phyloP scores from a whole-genome alignment of 805 yeast genomes.

The Metschnikowia cubensis region DNA sequence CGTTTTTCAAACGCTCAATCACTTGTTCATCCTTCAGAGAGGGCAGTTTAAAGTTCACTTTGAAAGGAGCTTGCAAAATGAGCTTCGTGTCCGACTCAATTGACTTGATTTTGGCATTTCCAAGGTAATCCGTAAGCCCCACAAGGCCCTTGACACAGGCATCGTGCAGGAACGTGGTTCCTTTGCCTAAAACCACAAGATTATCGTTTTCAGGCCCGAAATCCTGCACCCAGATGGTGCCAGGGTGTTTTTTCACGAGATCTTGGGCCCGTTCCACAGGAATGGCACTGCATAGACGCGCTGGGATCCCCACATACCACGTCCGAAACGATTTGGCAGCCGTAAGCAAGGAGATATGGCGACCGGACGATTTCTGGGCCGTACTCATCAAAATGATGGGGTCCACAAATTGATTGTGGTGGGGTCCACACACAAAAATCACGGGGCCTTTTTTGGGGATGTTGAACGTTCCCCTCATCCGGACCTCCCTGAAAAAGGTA shows the following conservation, averaged over 20 bases:
- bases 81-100: constrained; percentile 31
- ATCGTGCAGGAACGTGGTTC: constrained; percentile 31
- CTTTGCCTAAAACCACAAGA: constrained; percentile 27
- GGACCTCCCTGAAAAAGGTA: constrained; percentile 40
- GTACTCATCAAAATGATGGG: constrained; percentile 36
- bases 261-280: constrained; percentile 45
- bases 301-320: constrained; percentile 29
- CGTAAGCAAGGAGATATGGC: constrained; percentile 34
- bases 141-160: constrained; percentile 34
- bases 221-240: constrained; percentile 25
- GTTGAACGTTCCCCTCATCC: constrained; percentile 35
- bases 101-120: constrained; percentile 29
- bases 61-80: constrained; percentile 24
- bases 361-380: constrained; percentile 27
- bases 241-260: constrained; percentile 26
- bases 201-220: constrained; percentile 17
- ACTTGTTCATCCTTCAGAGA: constrained; percentile 14
- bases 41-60: constrained; percentile 12
- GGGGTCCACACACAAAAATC: constrained; percentile 42
- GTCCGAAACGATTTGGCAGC: constrained; percentile 36
- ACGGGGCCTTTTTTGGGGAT: constrained; percentile 37
- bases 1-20: constrained; percentile 19
- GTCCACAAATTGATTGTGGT: constrained; percentile 42
- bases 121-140: constrained; percentile 35
- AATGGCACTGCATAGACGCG: constrained; percentile 32